Evolutionary conservation across 768 basidiomycete species (phyloP).

Genomic region (Mycena indigotica): DNA sequence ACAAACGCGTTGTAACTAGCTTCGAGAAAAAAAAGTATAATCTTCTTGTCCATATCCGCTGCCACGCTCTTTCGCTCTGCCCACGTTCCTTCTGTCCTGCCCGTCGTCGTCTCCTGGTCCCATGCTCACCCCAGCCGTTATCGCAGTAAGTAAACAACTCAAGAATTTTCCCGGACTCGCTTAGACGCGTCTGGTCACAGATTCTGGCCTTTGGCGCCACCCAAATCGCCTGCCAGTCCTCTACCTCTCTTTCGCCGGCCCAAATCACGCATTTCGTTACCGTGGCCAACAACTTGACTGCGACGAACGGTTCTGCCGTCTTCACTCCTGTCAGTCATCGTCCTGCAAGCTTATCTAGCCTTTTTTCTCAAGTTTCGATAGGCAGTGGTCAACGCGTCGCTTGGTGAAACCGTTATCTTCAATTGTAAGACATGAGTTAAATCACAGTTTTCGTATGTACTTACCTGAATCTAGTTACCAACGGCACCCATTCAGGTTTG

Average conservation of each 20-base stretch:
- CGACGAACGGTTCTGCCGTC: constrained; percentile 14
- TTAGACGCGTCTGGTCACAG: constrained; percentile 3
- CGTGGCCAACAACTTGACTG: constrained; percentile 20
- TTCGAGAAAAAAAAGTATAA: too few species aligned
- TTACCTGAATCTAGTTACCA: constrained; percentile 41
- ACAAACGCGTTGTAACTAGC: neutral
- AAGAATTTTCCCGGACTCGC: neutral
- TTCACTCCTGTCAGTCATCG: constrained; percentile 15
- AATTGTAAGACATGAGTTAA: constrained; percentile 36
- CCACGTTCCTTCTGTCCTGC: neutral
- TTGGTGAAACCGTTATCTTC: constrained; percentile 56
- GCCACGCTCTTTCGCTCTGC: neutral
- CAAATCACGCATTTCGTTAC: constrained; percentile 16
- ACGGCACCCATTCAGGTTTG: constrained; percentile 55
- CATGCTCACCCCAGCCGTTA: neutral
- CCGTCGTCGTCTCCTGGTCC: neutral
- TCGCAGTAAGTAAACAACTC: neutral
- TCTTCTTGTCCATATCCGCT: neutral
- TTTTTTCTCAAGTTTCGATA: neutral
- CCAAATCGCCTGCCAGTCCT: constrained; percentile 10
- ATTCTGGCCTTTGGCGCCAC: neutral
- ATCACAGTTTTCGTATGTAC: neutral
- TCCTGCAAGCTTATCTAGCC: neutral
- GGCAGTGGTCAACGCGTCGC: constrained; percentile 42
- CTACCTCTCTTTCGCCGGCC: constrained; percentile 4